A percentile compares a stretch with the other conserved stretches of the same genome.
These are phyloP conservation scores for Schoenoplectus triqueter DNA, from an alignment of 202 grass and related monocot species.

Conservation along the genomic window DNA sequence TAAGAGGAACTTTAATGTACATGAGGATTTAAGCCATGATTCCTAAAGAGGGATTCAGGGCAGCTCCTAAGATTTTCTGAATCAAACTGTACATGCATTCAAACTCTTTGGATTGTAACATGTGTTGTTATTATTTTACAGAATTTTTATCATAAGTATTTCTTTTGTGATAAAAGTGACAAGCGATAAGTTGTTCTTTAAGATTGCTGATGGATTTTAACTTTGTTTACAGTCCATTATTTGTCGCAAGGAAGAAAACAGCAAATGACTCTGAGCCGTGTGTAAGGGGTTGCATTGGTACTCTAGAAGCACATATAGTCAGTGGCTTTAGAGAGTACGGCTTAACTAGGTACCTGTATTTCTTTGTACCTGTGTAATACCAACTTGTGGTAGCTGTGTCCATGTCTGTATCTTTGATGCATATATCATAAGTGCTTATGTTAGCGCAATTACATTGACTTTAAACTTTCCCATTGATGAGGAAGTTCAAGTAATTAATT, in stretches of 20 bases:
- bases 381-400: background rate
- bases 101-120: too few species aligned
- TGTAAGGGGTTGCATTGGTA: constrained; percentile 98
- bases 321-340: constrained; percentile 91
- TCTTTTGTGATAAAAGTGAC: too few species aligned
- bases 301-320: constrained; percentile 80
- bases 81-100: too few species aligned
- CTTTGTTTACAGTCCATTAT: constrained; percentile 80
- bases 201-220: constrained; percentile 22
- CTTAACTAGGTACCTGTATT: constrained; percentile 72
- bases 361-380: constrained; percentile 19
- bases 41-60: background rate
- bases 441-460: background rate
- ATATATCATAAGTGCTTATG: background rate
- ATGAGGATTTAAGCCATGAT: background rate
- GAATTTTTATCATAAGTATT: too few species aligned
- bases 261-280: constrained; percentile 86
- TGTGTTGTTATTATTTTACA: too few species aligned
- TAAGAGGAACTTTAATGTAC: background rate
- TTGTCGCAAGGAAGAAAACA: constrained; percentile 99
- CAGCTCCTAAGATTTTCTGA: background rate
- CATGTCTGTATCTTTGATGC: background rate
- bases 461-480: background rate
- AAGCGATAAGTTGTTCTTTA: background rate
- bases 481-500: constrained; percentile 5